phyloP scores from a whole-genome alignment of 139 green algal genomes.

The Cymbomonas tetramitiformis region DNA sequence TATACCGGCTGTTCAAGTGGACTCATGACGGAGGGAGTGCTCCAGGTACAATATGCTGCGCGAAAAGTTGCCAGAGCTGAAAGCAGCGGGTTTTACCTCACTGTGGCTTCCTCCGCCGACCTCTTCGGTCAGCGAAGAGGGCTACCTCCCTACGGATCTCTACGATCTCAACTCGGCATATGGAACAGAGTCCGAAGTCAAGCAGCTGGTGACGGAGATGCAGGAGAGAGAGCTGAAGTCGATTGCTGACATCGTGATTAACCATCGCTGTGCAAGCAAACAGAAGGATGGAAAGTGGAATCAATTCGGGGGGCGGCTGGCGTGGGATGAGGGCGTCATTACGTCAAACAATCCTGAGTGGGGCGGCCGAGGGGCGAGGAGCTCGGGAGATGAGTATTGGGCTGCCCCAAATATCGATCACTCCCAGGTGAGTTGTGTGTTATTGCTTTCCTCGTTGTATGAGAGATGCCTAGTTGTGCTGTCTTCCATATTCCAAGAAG shows the following conservation, averaged over 20 bases:
- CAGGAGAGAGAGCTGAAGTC: slow-evolving; percentile 57
- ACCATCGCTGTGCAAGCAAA: slow-evolving; percentile 64
- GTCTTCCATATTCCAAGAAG: too few relatives aligned
- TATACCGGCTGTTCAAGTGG: too few relatives aligned
- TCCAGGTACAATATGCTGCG: slow-evolving; percentile 2
- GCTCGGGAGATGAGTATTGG: slow-evolving; percentile 69
- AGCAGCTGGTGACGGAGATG: slow-evolving; percentile 43
- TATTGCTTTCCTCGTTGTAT: too few relatives aligned
- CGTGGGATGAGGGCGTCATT: slow-evolving; percentile 70
- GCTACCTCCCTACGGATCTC: slow-evolving; percentile 68
- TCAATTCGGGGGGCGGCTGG: slow-evolving; percentile 74
- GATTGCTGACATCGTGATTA: slow-evolving; percentile 90
- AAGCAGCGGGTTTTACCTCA: slow-evolving; percentile 6
- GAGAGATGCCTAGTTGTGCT: too few relatives aligned
- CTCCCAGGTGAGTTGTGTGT: slow-evolving; percentile 22
- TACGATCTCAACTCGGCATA: slow-evolving; percentile 65
- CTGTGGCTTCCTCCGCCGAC: slow-evolving; percentile 36
- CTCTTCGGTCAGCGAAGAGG: slow-evolving; percentile 20
- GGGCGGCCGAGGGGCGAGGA: slow-evolving; percentile 56
- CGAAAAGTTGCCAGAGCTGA: neutral
- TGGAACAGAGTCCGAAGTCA: slow-evolving; percentile 55
- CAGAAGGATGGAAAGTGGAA: slow-evolving; percentile 66
- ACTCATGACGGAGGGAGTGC: too few relatives aligned
- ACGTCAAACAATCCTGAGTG: slow-evolving; percentile 70
- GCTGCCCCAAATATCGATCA: slow-evolving; percentile 92